Base-by-base conservation (phyloP, 2,329 filamentous ascomycete species). In the Exophiala bonariae region DNA sequence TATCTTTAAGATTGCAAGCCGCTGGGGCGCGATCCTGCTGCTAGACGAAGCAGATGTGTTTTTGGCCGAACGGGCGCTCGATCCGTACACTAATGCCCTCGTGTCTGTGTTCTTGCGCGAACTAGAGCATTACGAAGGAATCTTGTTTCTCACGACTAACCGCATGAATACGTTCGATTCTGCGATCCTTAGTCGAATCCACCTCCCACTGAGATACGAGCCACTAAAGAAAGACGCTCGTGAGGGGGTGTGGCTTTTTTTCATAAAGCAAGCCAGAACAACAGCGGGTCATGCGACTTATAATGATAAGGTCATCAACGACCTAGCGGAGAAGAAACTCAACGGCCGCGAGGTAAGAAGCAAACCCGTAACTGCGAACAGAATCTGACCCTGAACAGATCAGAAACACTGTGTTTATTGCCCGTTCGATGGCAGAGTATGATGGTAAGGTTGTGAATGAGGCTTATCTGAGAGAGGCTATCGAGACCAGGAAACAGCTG, bases 71-170 rank as follows among this genome's bases (percentile, higher is more conserved):
- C 49, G 54, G 5, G 22, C 35, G 30, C 14, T 17, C 13, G 32
- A 32, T 20, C 13, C 41, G 20, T 26, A 20, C 2, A 16, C 41
- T 11, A 49, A 49, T 18, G 33, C 19, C n/a, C 26, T 49, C 3
- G 47, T 49, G 13, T 45, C 41, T 3, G 42, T 49, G 16, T 68
- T 71, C 57, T 51, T 68, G 11, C 61, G 62, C 13, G 57, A 63
- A n/a, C 56, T 71, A 8, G 60, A 65, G 47, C 64, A 62, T 48
- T 63, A 63, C 50, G 57, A 70, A 51, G 71, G 70, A 5, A 71
- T 73, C 37, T 60, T 75, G 33, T 72, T 76, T 49, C 58, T 73
- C 11, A 73, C 70, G 4, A 71, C 69, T 6, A 76, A 76, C 53
- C 67, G 71, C 5, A 67, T 71, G 14, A 56, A 62, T 5, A 69